phyloP scores from a whole-genome alignment of 2,329 filamentous ascomycete genomes.

The Grosmannia huntii region DNA sequence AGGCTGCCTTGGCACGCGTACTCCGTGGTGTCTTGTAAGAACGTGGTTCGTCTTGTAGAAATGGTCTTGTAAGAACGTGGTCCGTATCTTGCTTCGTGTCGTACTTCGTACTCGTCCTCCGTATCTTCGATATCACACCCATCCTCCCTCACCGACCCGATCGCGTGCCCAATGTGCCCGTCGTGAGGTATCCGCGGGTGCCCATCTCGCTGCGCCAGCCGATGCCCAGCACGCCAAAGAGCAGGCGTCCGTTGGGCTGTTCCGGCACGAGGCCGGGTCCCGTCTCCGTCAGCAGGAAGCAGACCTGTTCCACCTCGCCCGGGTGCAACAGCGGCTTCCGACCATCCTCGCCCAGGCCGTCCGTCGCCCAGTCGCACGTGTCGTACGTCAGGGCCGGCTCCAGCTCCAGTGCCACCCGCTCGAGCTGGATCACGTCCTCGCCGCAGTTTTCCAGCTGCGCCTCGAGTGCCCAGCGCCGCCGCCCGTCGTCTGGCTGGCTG shows the following conservation, averaged over 20 bases:
- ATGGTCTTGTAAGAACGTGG: no score
- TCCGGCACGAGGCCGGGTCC: conserved; percentile 15
- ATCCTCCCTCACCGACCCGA: background rate
- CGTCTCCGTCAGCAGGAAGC: conserved; percentile 45
- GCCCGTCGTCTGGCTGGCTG: conserved; percentile 2
- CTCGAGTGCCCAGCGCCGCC: conserved; percentile 61
- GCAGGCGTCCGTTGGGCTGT: conserved; percentile 28
- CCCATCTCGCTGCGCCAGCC: conserved; percentile 88
- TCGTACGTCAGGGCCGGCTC: conserved; percentile 36
- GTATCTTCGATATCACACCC: no score
- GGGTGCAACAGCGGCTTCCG: conserved; percentile 45
- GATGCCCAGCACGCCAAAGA: conserved; percentile 72
- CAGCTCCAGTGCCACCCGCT: conserved; percentile 46
- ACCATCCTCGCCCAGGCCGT: background rate
- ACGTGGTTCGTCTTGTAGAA: no score
- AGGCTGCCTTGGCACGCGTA: no score
- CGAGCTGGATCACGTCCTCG: conserved; percentile 68
- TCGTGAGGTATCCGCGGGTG: conserved; percentile 74
- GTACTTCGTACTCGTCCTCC: no score
- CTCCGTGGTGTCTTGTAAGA: no score
- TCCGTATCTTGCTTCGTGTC: no score
- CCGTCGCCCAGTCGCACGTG: conserved; percentile 44
- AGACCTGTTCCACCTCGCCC: conserved; percentile 53
- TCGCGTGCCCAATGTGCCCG: conserved; percentile 60
- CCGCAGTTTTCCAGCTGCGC: conserved; percentile 93